Conservation (phyloP, 2,329 filamentous ascomycete species). For the Reticulascus tulasneorum region DNA sequence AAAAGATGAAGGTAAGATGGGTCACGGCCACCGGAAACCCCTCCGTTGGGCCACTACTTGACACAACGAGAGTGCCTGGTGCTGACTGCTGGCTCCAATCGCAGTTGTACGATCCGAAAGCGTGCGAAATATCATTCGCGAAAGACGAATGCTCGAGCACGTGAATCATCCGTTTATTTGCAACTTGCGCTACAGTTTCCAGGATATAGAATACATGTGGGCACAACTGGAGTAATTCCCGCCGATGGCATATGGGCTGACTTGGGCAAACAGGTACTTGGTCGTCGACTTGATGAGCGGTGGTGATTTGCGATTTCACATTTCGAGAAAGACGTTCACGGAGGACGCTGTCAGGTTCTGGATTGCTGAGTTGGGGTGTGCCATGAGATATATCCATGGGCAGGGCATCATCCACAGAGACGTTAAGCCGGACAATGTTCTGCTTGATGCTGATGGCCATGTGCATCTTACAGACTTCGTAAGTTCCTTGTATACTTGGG, state of each 20-base stretch:
- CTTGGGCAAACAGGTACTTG: constrained; percentile 88
- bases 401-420: constrained; percentile 90
- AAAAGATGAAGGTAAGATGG: constrained; percentile 83
- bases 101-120: constrained; percentile 94
- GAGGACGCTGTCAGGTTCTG: constrained; percentile 96
- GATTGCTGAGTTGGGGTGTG: constrained; percentile 92
- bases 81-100: constrained; percentile 11
- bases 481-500: constrained; percentile 30
- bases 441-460: constrained; percentile 84
- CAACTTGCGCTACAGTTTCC: constrained; percentile 97
- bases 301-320: constrained; percentile 94
- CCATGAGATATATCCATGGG: constrained; percentile 77
- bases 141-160: constrained; percentile 96
- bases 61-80: background rate
- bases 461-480: constrained; percentile 98
- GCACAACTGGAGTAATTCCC: constrained; percentile 25
- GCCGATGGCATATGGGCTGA: background rate
- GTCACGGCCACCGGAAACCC: constrained; percentile 1
- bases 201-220: constrained; percentile 98
- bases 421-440: constrained; percentile 87
- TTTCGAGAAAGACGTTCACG: constrained; percentile 95
- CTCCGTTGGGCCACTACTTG: background rate
- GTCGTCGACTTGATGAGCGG: constrained; percentile 98
- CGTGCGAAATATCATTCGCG: constrained; percentile 95
- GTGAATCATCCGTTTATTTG: constrained; percentile 97